A percentile compares a stretch with the other conserved stretches of the same genome.
These are phyloP conservation scores for Lasiosphaeris hirsuta DNA, from an alignment of 495 filamentous ascomycete genomes.

Conservation along the genomic window DNA sequence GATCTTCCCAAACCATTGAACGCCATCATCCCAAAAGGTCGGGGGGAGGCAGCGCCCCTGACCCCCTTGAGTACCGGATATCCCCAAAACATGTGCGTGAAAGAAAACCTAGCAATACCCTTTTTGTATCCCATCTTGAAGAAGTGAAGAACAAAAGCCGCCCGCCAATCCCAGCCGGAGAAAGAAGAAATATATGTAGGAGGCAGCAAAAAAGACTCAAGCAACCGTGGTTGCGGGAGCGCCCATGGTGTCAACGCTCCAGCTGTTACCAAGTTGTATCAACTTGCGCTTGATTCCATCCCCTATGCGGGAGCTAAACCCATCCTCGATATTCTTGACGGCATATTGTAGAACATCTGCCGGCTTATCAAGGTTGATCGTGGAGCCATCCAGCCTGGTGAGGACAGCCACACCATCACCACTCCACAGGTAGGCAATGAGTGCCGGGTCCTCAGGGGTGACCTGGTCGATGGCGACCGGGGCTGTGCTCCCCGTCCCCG, in stretches of 20 bases:
- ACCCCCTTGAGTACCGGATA: too few relatives aligned
- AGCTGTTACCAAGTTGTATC: conserved; percentile 29
- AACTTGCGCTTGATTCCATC: conserved; percentile 50
- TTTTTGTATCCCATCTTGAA: too few relatives aligned
- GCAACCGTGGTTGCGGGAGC: background rate
- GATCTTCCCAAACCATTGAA: too few relatives aligned
- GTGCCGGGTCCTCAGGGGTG: conserved; percentile 32
- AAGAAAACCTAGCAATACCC: background rate
- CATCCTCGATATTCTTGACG: conserved; percentile 43
- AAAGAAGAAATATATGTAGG: background rate
- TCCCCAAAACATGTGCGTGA: background rate
- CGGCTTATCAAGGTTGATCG: conserved; percentile 36
- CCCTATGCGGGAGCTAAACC: conserved; percentile 36
- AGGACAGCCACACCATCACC: conserved; percentile 38
- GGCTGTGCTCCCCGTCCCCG: background rate
- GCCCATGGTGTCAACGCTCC: conserved; percentile 25
- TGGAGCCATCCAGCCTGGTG: conserved; percentile 26
- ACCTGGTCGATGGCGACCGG: conserved; percentile 40
- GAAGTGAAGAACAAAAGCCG: too few relatives aligned
- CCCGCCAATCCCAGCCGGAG: background rate
- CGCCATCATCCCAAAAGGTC: too few relatives aligned
- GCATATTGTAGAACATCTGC: conserved; percentile 42
- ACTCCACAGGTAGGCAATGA: conserved; percentile 39
- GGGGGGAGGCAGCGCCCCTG: too few relatives aligned
- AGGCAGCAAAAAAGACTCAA: background rate